phyloP scores from a whole-genome alignment of 2,329 filamentous ascomycete genomes.

The Aspergillus aculeatinus region DNA sequence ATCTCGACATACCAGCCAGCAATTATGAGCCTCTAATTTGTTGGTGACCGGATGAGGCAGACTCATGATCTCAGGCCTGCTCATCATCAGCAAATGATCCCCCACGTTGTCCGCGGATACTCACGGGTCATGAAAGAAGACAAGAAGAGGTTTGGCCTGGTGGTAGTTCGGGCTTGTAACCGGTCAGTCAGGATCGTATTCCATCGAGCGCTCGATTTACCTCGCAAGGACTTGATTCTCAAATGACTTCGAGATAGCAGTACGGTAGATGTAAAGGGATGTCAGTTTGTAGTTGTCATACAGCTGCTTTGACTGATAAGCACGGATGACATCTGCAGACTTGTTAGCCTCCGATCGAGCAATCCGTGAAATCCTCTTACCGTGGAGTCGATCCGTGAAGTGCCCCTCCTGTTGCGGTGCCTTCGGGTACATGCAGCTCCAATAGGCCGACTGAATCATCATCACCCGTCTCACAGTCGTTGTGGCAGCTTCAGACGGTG shows the following conservation, averaged over 20 bases:
- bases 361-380: slow-evolving; percentile 27
- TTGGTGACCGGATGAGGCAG: slow-evolving; percentile 69
- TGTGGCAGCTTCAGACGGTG: slow-evolving; percentile 53
- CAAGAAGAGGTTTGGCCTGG: slow-evolving; percentile 65
- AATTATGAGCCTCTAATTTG: slow-evolving; percentile 76
- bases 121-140: slow-evolving; percentile 90
- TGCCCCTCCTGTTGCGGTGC: slow-evolving; percentile 29
- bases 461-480: slow-evolving; percentile 59
- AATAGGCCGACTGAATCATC: slow-evolving; percentile 65
- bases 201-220: slow-evolving; percentile 34
- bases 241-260: slow-evolving; percentile 71
- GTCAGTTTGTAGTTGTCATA: slow-evolving; percentile 74
- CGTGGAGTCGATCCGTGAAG: slow-evolving; percentile 61
- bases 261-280: slow-evolving; percentile 74
- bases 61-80: slow-evolving; percentile 68
- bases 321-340: slow-evolving; percentile 68
- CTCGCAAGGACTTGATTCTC: slow-evolving; percentile 85
- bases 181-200: background rate
- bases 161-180: slow-evolving; percentile 60
- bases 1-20: slow-evolving; percentile 70
- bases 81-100: slow-evolving; percentile 15
- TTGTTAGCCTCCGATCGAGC: background rate
- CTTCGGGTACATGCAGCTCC: slow-evolving; percentile 82
- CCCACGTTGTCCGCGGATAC: slow-evolving; percentile 32
- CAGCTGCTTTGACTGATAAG: slow-evolving; percentile 70